Base-by-base conservation (phyloP, 345 rosid genomes). In the Murraya paniculata region DNA sequence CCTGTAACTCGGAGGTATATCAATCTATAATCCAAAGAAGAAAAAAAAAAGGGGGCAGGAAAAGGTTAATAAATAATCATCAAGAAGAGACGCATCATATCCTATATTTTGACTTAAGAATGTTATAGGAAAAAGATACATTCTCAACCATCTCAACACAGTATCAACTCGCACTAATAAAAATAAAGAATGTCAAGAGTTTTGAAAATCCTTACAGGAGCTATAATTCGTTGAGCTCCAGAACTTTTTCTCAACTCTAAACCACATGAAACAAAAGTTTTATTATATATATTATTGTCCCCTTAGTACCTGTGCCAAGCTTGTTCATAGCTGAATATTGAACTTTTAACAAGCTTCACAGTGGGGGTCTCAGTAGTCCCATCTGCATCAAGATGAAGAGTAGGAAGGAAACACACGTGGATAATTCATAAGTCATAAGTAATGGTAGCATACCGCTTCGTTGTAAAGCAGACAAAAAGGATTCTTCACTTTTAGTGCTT, bases 241-340 rank as follows among this genome's bases (percentile, higher is more conserved):
- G 19, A 31, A 16, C 21, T 27, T 53, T 73, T 68, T 3, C 16
- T 13, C 39, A 27, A 50, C 50, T 75, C 30, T 2, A 50, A 64
- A 50, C 55, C 19, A 24, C 41, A 64, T 64, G 19, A 69, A 74
- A 74, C 10, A 78, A 57, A 55, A 48, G 31, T 56, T 41, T 71
- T 71, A 60, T 18, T 16, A 72, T 25, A 36, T 58, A 13, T 68
- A 77, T 69, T 39, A 25, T 53, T 64, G 4, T 73, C 79, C 57
- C 35, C 66, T 69, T 73, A 74, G 61, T 85, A 95, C 98, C 98
- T 92, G 82, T 96, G 98, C 98, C 99, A 96, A 27, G 99, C 98
- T 88, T 96, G 99, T 84, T 96, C 99, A 69, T 96, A 92, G 88
- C 98, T 91, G 88, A 96, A 96, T 80, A 93, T 84, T 64, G 99